Evolutionary conservation across 176 grass and related monocot species (phyloP), one percentile per base, ranked within the genome.

Genomic region (Aegilops tauschii): DNA sequence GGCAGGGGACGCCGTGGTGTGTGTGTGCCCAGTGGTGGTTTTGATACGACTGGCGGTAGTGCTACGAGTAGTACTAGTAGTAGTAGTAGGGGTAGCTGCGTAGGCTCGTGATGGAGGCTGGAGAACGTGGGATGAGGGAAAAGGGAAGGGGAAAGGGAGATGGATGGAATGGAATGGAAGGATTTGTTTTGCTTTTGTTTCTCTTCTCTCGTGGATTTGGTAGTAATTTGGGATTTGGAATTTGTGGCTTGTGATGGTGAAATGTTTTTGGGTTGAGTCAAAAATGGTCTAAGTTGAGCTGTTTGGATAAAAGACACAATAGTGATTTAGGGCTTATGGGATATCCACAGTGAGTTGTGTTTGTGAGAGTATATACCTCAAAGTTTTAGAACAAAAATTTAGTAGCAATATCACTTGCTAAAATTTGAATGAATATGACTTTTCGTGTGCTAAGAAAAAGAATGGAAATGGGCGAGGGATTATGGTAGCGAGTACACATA

Each of bases 41-140:
- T 62, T 52, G 80, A 90, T 70, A 42, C 65, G 80, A 27, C 56
- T 18, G 67, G 31, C 78, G 56, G 2, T 82, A 79, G 1, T 56
- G 74, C 20, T 45, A 45, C 44, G 3, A 45, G 2, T 45, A 10
- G 9, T 42, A 9, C 2, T 42, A 42, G 11, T 45, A 42, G 40
- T 77, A 25, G 23, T 25, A 74, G 18, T 67, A 80, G 18, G 54
- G 54, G 54, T 21, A 59, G 54, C 52, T 58, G 86, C 35, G 83
- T 82, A 86, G 63, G 64, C 84, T 66, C 86, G 84, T 58, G 80
- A 83, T 59, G 80, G 73, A 80, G 66, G 84, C 79, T 72, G 25
- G 69, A 35, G 44, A 91, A 79, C 67, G 73, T 87, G 80, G 80
- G 85, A 44, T 65, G 50, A 13, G n/a, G 47, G 52, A 69, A 83